Evolutionary conservation across 495 filamentous ascomycete species (phyloP).

Genomic region (Aspergillus heteromorphus): DNA sequence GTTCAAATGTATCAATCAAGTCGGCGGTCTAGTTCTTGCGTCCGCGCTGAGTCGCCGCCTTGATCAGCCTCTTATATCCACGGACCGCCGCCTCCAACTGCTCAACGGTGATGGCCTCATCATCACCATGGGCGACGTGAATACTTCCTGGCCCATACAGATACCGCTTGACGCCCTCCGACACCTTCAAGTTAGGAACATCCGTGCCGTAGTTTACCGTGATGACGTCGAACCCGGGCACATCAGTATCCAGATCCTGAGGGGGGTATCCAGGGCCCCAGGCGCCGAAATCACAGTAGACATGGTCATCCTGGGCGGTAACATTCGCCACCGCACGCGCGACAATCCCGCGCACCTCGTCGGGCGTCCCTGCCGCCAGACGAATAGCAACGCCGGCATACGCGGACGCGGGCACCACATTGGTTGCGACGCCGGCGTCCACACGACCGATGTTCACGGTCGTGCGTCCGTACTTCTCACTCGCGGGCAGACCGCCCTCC

Average conservation of each 20-base stretch:
- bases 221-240: constrained; percentile 73
- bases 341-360: constrained; percentile 48
- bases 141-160: constrained; percentile 88
- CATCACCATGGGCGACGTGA: constrained; percentile 78
- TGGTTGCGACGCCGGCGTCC: constrained; percentile 77
- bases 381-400: constrained; percentile 61
- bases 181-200: constrained; percentile 63
- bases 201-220: constrained; percentile 93
- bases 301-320: constrained; percentile 49
- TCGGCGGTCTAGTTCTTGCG: neutral
- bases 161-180: constrained; percentile 61
- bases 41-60: constrained; percentile 49
- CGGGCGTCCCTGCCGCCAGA: constrained; percentile 65
- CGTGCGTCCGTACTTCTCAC: constrained; percentile 72
- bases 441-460: constrained; percentile 81
- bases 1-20: neutral
- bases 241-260: constrained; percentile 70
- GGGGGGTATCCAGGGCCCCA: constrained; percentile 60
- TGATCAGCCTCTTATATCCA: constrained; percentile 66
- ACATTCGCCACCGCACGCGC: constrained; percentile 51
- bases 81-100: constrained; percentile 65
- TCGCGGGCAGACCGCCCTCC: constrained; percentile 58
- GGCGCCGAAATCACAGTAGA: constrained; percentile 52
- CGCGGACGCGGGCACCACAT: constrained; percentile 77
- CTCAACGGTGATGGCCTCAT: constrained; percentile 68